Percentiles rank a stretch among this genome's conserved stretches.
phyloP scores from a whole-genome alignment of 148 eudicot species.

The Rhododendron williamsianum region DNA sequence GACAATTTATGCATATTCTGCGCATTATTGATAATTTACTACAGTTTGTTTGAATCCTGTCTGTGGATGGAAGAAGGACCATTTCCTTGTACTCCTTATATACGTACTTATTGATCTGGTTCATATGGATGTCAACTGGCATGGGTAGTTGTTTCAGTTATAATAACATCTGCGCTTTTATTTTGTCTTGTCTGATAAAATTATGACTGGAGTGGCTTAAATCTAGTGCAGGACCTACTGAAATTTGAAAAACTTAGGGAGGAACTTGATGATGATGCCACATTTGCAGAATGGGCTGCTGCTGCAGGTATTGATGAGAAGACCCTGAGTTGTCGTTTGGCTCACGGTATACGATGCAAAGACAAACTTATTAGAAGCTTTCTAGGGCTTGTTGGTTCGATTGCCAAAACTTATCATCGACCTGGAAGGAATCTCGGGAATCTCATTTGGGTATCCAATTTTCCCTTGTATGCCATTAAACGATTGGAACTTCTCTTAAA shows the following conservation, averaged over 20 bases:
- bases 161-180: not conserved
- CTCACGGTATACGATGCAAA: conserved; percentile 64
- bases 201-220: not conserved
- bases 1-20: not conserved
- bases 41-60: not conserved
- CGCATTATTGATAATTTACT: not conserved
- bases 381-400: conserved; percentile 81
- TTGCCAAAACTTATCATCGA: conserved; percentile 83
- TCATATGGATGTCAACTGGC: not conserved
- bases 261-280: conserved; percentile 53
- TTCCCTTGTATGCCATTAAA: not conserved
- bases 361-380: conserved; percentile 89
- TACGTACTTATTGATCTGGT: not conserved
- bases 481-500: not conserved
- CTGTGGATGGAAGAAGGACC: not conserved
- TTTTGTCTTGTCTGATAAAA: not conserved
- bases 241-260: conserved; percentile 59
- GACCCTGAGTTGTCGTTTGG: conserved; percentile 60
- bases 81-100: not conserved
- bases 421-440: conserved; percentile 76
- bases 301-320: conserved; percentile 75
- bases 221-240: conserved; percentile 51
- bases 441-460: conserved; percentile 70
- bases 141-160: not conserved
- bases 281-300: conserved; percentile 76